Conservation (phyloP, 768 basidiomycete genomes). For the Bullera alba region DNA sequence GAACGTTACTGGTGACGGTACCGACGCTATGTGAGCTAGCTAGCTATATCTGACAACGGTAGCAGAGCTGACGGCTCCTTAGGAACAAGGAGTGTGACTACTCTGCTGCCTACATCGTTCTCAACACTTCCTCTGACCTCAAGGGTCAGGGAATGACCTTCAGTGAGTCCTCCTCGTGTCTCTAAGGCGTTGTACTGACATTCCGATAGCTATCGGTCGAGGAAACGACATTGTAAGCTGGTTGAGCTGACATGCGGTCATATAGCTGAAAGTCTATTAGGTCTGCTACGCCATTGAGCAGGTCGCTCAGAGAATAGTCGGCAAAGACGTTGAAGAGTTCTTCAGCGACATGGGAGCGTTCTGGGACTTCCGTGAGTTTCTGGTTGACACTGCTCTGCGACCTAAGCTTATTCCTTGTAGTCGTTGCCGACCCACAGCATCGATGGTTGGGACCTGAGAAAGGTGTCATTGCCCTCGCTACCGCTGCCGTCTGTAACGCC, state of each 20-base stretch:
- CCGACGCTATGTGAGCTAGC: conserved; percentile 72
- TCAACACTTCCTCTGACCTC: conserved; percentile 64
- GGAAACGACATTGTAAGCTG: conserved; percentile 83
- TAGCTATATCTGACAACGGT: not conserved
- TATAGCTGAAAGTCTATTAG: not conserved
- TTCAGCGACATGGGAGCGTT: conserved; percentile 86
- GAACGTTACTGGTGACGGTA: conserved; percentile 81
- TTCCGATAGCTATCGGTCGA: conserved; percentile 49
- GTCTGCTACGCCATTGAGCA: conserved; percentile 66
- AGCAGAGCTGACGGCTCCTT: not conserved
- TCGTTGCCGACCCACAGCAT: conserved; percentile 81
- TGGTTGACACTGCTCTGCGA: conserved; percentile 2
- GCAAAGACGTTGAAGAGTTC: conserved; percentile 70
- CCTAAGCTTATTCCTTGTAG: too few species aligned
- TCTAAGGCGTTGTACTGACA: too few species aligned
- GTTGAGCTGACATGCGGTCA: too few species aligned
- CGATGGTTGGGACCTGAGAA: conserved; percentile 96
- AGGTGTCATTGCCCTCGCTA: conserved; percentile 86
- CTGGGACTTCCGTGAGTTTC: conserved; percentile 60
- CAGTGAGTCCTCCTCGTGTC: conserved; percentile 20
- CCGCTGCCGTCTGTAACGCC: conserved; percentile 83
- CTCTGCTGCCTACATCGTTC: conserved; percentile 80
- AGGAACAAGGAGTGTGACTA: conserved; percentile 97
- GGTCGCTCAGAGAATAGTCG: conserved; percentile 73
- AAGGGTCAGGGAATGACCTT: conserved; percentile 58